Base-by-base conservation (phyloP, 768 basidiomycete species). In the Cystofilobasidium capitatum region DNA sequence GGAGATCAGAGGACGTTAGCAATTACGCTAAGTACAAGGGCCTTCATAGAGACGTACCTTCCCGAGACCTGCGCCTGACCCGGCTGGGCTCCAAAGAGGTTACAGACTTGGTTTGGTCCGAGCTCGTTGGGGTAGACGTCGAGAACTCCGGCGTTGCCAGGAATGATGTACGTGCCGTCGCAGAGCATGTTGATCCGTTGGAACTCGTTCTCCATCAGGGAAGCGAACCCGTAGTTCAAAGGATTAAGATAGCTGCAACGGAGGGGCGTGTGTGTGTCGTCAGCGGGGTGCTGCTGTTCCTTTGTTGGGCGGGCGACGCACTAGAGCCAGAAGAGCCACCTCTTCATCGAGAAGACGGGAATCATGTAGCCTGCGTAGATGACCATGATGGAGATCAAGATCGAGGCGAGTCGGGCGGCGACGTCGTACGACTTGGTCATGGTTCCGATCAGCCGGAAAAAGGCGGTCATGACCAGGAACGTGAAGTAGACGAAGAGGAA, bases 151-250 rank as follows among this genome's bases (percentile, higher is more conserved):
- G 59, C 59, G 51, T 60, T 60, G 13, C 66, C 58, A n/a, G 66
- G 62, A 51, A 59, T 39, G 49, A 63, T 51, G 44, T 58, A 65
- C 13, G 62, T 20, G 66, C 73, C 60, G 39, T 14, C 60, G 33
- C 66, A 68, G 24, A 16, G 24, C 49, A 68, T 29, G n/a, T 72
- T 70, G 35, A 71, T 62, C 16, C 71, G 68, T 44, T 66, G 44
- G 66, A 76, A 71, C 69, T 74, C 73, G 66, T 73, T 74, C 17
- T 55, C 42, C 68, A 71, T 71, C 65, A 72, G 62, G 0, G 75
- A 71, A 61, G 75, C 75, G 71, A 75, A 72, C 1, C 64, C 69
- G 64, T 72, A 74, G 16, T 73, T 71, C 31, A 73, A 66, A 0
- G 72, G 72, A 57, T 74, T 70, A 9, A 9, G 22, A 17, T 29